A percentile compares a stretch with the other conserved stretches of the same genome.
Evolutionary conservation across 306 rosid genomes (phyloP).

Genomic region (Vicia sativa): DNA sequence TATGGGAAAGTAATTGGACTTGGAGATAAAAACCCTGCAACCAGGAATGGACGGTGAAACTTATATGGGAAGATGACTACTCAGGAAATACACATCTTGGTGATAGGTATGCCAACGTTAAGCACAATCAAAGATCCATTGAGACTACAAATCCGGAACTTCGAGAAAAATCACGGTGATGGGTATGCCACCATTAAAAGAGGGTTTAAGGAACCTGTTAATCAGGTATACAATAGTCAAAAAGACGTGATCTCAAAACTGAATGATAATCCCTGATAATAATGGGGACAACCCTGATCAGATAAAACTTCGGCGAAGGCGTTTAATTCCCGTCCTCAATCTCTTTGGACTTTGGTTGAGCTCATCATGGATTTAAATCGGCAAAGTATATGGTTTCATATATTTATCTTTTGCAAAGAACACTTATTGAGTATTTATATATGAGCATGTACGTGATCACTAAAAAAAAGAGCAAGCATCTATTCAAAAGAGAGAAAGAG

Average conservation of each 20-base stretch:
- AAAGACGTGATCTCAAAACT: background rate
- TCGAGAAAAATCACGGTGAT: background rate
- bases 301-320: background rate
- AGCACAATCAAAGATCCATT: background rate
- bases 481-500: constrained; percentile 35
- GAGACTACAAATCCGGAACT: background rate
- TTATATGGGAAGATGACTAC: background rate
- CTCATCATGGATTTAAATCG: constrained; percentile 5
- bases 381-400: background rate
- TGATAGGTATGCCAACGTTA: background rate
- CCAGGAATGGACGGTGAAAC: background rate
- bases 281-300: background rate
- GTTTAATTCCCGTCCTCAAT: background rate
- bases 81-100: background rate
- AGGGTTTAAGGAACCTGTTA: background rate
- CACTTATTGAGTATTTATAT: constrained; percentile 7
- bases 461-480: constrained; percentile 13
- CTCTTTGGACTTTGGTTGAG: constrained; percentile 8
- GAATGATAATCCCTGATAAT: background rate
- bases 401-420: constrained; percentile 6
- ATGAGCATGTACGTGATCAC: background rate
- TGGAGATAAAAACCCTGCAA: no score
- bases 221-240: background rate
- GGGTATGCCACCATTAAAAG: background rate
- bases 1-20: background rate